These are phyloP conservation scores for Nepenthes gracilis DNA, from an alignment of 148 eudicot species.

Conservation along the genomic window DNA sequence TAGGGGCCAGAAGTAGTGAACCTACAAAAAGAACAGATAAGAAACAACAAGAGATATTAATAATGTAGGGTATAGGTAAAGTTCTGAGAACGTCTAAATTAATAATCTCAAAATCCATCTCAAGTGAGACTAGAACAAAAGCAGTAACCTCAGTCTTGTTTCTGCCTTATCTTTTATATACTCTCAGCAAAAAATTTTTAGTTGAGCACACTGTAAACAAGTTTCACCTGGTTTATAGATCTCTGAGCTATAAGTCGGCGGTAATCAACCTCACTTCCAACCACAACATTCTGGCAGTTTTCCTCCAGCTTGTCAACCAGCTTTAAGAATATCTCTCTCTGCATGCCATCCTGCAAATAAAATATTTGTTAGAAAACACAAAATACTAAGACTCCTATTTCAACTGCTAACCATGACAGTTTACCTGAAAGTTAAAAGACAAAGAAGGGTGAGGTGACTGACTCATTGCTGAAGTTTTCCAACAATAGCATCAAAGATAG, in stretches of 20 bases:
- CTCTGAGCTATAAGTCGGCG: conserved; percentile 72
- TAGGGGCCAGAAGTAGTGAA: conserved; percentile 69
- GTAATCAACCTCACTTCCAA: conserved; percentile 92
- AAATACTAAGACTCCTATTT: no score
- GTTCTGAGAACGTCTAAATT: not conserved
- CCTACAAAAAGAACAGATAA: conserved; percentile 32
- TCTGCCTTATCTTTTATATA: no score
- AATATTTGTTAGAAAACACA: conserved; percentile 1
- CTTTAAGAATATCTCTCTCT: conserved; percentile 65
- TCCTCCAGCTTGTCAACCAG: conserved; percentile 55
- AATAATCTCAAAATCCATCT: not conserved
- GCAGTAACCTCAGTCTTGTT: no score
- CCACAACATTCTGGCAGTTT: conserved; percentile 58
- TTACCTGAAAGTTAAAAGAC: no score
- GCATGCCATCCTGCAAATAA: conserved; percentile 88
- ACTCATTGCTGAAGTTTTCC: no score
- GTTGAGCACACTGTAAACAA: not conserved
- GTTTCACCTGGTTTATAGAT: conserved; percentile 56
- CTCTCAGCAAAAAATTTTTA: no score
- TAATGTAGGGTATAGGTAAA: not conserved
- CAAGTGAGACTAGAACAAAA: not conserved
- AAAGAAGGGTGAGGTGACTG: no score
- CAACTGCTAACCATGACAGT: no score
- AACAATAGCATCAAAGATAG: no score
- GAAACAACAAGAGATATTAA: not conserved